These are phyloP conservation scores for Eimeria acervulina DNA, from an alignment of 169 alveolate genomes.

Conservation along the genomic window DNA sequence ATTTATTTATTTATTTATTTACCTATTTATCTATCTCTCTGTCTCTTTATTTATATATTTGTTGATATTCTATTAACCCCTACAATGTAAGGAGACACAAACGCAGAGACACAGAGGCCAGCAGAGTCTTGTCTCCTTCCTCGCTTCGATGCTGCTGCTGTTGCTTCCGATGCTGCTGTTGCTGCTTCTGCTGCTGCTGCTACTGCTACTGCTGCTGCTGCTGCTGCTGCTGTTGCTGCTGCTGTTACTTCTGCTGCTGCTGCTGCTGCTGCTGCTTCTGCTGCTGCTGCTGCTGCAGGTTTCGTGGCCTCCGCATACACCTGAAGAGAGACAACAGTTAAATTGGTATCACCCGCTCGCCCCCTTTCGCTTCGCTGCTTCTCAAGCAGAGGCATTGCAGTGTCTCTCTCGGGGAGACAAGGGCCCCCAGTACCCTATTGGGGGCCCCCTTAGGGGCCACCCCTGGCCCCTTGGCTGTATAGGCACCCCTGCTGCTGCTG, in stretches of 20 bases:
- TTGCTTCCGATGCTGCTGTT: not conserved
- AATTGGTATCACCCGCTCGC: not conserved
- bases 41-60: too few relatives aligned
- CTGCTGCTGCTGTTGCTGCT: not conserved
- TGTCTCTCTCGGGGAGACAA: not conserved
- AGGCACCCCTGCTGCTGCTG: not conserved
- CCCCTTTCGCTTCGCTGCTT: constrained; percentile 12
- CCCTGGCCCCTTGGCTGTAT: not conserved
- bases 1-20: too few relatives aligned
- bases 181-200: not conserved
- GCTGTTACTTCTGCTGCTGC: not conserved
- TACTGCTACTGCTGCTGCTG: not conserved
- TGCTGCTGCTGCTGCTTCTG: not conserved
- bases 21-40: too few relatives aligned
- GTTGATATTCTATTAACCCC: too few relatives aligned
- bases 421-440: not conserved
- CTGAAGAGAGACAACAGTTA: not conserved
- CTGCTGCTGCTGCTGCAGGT: constrained; percentile 46
- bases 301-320: not conserved
- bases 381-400: not conserved
- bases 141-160: too few relatives aligned
- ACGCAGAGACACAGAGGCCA: too few relatives aligned
- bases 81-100: too few relatives aligned
- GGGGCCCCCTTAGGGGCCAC: constrained; percentile 17
- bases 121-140: too few relatives aligned